These are phyloP conservation scores for Marasmius fiardii DNA, from an alignment of 1,284 basidiomycete species.

Conservation along the genomic window DNA sequence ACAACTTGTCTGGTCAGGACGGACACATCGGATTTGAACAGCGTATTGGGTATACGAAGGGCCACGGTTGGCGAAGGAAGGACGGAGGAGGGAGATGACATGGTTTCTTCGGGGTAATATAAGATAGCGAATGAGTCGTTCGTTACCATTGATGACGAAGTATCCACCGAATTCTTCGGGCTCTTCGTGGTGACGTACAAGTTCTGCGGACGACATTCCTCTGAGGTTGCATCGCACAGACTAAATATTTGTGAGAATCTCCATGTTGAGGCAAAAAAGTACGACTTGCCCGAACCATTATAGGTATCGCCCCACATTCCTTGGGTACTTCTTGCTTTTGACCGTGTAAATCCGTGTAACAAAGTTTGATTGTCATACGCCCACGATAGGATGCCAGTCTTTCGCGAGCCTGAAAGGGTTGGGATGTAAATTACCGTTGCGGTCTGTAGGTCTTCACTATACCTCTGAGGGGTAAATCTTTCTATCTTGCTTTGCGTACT, in stretches of 20 bases:
- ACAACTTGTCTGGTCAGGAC: constrained; percentile 86
- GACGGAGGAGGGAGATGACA: constrained; percentile 82
- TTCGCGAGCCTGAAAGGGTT: constrained; percentile 74
- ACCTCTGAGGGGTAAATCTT: constrained; percentile 91
- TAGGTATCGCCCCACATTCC: constrained; percentile 91
- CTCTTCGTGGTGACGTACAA: constrained; percentile 92
- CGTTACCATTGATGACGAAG: constrained; percentile 99
- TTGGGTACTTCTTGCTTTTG: constrained; percentile 74
- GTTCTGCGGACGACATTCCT: constrained; percentile 80
- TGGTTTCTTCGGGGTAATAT: constrained; percentile 90
- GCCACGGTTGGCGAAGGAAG: constrained; percentile 89
- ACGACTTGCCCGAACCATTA: constrained; percentile 89
- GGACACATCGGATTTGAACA: constrained; percentile 93
- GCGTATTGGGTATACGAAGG: constrained; percentile 94
- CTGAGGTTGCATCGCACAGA: constrained; percentile 94
- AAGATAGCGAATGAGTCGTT: constrained; percentile 96
- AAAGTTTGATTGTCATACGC: constrained; percentile 86
- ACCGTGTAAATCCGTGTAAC: constrained; percentile 79
- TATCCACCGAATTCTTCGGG: constrained; percentile 99
- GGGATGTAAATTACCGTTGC: not conserved
- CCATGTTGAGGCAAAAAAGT: not conserved
- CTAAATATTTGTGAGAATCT: constrained; percentile 33
- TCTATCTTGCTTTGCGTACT: constrained; percentile 63
- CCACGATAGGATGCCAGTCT: constrained; percentile 90
- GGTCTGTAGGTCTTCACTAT: constrained; percentile 17